Evolutionary conservation across 2,329 filamentous ascomycete species (phyloP).

Genomic region (Aspergillus sp.): DNA sequence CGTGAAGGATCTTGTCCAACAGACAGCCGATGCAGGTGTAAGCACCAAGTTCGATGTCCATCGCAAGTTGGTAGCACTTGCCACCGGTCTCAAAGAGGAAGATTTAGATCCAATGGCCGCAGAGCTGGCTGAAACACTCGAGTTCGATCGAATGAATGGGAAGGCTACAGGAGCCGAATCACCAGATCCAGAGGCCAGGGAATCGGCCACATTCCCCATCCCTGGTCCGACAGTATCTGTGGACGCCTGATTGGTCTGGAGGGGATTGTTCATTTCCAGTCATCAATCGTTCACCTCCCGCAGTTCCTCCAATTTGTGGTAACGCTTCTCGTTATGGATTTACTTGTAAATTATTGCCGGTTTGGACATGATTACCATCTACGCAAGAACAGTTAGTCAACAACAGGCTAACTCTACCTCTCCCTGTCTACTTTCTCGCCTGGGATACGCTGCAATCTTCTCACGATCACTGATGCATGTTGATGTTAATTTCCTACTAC

Average conservation of each 20-base stretch:
- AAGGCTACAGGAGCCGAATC: constrained; percentile 32
- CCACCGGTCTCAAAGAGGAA: constrained; percentile 50
- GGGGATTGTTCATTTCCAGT: background rate
- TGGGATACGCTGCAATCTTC: background rate
- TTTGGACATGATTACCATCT: background rate
- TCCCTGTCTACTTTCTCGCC: background rate
- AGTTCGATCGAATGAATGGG: constrained; percentile 45
- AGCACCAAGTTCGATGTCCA: constrained; percentile 50
- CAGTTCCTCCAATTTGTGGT: background rate
- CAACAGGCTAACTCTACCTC: background rate
- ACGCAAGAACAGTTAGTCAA: too few relatives aligned
- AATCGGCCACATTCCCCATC: constrained; percentile 29
- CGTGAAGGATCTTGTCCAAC: constrained; percentile 45
- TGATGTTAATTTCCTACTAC: constrained; percentile 6
- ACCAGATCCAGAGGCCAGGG: constrained; percentile 31
- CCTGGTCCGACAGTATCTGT: constrained; percentile 34
- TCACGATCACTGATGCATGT: background rate
- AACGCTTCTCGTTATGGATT: constrained; percentile 1
- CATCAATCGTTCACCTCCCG: background rate
- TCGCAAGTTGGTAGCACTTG: constrained; percentile 49
- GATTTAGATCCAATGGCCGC: constrained; percentile 50
- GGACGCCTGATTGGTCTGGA: constrained; percentile 29
- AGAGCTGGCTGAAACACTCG: constrained; percentile 48
- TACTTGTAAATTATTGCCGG: constrained; percentile 2
- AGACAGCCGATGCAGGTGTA: constrained; percentile 48